Evolutionary conservation across 805 yeast genomes (phyloP).

Genomic region (Metschnikowia colocasiae): DNA sequence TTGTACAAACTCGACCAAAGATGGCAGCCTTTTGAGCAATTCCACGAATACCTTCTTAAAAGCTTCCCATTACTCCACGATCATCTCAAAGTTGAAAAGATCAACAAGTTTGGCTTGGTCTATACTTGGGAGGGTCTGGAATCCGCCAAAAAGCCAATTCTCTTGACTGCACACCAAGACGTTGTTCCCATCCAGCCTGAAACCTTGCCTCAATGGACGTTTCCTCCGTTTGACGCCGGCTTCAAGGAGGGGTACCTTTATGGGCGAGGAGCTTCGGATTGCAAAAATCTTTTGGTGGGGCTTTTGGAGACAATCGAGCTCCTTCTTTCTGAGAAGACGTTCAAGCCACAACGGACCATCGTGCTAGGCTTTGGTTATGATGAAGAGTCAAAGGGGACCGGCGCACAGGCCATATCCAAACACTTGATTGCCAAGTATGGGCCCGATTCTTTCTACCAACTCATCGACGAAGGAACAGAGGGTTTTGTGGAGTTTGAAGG

Average conservation of each 20-base stretch:
- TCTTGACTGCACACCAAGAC: constrained; percentile 76
- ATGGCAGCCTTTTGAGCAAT: constrained; percentile 28
- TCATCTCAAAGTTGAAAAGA: constrained; percentile 39
- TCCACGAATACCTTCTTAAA: constrained; percentile 51
- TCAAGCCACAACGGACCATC: constrained; percentile 42
- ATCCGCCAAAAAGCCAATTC: constrained; percentile 56
- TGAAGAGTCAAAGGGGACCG: constrained; percentile 45
- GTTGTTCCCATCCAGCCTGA: constrained; percentile 71
- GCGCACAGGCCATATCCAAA: constrained; percentile 34
- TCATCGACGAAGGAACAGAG: constrained; percentile 41
- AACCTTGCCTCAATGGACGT: constrained; percentile 56
- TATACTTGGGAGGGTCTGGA: constrained; percentile 59
- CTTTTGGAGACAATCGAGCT: constrained; percentile 37
- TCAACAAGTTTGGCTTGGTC: constrained; percentile 62
- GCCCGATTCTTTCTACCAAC: constrained; percentile 38
- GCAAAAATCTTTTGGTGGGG: constrained; percentile 44
- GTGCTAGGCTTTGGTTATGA: constrained; percentile 49
- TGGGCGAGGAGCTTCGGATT: constrained; percentile 37
- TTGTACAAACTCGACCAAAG: constrained; percentile 23
- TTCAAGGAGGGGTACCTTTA: constrained; percentile 53
- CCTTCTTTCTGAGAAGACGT: constrained; percentile 27
- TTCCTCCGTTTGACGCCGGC: constrained; percentile 57
- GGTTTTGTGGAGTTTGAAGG: constrained; percentile 26
- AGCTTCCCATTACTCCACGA: constrained; percentile 54
- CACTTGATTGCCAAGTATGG: constrained; percentile 39